Evolutionary conservation across 805 yeast genomes (phyloP), one percentile per base, ranked within the genome.

Genomic region (Nakazawaea molendinolei): DNA sequence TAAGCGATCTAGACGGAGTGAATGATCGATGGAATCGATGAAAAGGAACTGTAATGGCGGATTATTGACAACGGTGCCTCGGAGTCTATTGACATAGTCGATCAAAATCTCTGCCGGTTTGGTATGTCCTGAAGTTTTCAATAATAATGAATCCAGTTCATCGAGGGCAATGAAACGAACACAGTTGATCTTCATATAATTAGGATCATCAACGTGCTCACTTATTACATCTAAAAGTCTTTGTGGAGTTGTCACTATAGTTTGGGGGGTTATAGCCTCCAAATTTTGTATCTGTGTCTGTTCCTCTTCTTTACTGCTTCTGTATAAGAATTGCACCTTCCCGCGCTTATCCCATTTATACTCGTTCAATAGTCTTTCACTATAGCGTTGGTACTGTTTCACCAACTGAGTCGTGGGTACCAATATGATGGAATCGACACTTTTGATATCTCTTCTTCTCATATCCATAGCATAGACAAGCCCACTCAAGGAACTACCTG

Each of bases 231-330:
- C 65, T 10, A 60, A 35, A n/a, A 61, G 34, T 41, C 64, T 48
- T 16, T 53, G 61, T 3, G 66, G 64, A 0, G 66, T 61, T 1
- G 58, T 16, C 2, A 61, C 55, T 14, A 61, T 25, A 8, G 59
- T 40, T 35, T 56, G 59, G 2, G 65, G 64, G 5, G 45, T 37
- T 14, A 50, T 51, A 6, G 47, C 47, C 2, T 46, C 47, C 5
- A 55, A 33, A 5, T 35, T 28, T 15, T 38, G 44, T 37, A 56
- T 62, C 12, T 35, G 16, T 6, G 28, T 4, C 38, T 58, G 62
- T 14, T 42, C 46, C 6, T 37, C 46, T 3, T 40, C 42, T 2
- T 31, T 27, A 14, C 45, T 42, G 1, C 53, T 44, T 33, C 65
- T 47, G 29, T 52, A 55, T 22, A 59, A 38, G 36, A 50, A 55